Conservation (phyloP, 169 alveolate genomes). For the Perkinsus marinus region DNA sequence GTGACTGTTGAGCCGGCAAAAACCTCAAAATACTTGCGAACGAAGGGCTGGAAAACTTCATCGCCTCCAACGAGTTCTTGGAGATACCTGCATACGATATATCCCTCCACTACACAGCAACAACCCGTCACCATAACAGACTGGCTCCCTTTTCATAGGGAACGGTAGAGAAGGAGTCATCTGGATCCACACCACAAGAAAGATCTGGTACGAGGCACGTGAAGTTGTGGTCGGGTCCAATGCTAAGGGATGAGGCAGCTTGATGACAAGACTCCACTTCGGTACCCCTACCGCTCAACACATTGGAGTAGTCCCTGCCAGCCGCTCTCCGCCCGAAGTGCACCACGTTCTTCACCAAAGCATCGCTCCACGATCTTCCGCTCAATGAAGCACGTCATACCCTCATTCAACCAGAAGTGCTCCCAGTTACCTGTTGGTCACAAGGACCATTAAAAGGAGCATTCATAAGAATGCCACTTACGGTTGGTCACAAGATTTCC, state of each 20-base stretch:
- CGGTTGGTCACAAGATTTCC: conserved; percentile 67
- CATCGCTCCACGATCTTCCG: conserved; percentile 41
- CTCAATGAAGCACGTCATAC: conserved; percentile 65
- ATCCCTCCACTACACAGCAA: not conserved
- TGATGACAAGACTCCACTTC: not conserved
- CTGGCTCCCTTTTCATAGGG: conserved; percentile 61
- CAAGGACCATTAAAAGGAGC: not conserved
- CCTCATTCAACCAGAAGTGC: conserved; percentile 74
- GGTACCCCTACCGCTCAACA: not conserved
- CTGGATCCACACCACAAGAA: conserved; percentile 50
- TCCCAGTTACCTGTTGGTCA: not conserved
- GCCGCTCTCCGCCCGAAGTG: conserved; percentile 18
- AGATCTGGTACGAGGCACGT: conserved; percentile 48
- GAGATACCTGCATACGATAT: conserved; percentile 19
- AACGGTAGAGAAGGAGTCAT: conserved; percentile 51
- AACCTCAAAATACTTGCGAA: conserved; percentile 31
- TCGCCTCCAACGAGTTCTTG: conserved; percentile 43
- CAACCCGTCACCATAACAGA: not conserved
- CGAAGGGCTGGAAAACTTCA: conserved; percentile 30
- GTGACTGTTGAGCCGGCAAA: conserved; percentile 21
- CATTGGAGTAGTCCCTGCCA: not conserved
- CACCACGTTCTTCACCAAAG: conserved; percentile 33
- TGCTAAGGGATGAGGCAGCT: not conserved
- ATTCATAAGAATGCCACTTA: conserved; percentile 30
- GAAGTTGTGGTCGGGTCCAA: conserved; percentile 18